A percentile compares a stretch with the other conserved stretches of the same genome.
Conservation (phyloP, 257 asterid species). For the Cynanchum wilfordii region DNA sequence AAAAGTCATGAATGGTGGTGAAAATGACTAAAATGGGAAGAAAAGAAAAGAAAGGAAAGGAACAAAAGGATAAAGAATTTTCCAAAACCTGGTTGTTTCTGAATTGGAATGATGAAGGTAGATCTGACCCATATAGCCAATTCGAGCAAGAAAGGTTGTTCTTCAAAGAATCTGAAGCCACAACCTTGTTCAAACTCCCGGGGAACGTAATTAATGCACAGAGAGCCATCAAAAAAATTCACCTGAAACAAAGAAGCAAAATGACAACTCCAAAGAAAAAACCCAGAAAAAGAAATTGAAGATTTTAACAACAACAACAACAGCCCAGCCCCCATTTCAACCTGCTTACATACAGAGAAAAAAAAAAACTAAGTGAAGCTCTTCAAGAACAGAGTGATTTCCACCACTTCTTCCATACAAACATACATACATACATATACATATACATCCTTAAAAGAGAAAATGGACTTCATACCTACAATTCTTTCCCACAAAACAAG, state of each 20-base stretch:
- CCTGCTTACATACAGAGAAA: neutral
- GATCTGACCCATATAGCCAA: conserved; percentile 52
- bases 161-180: conserved; percentile 37
- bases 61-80: conserved; percentile 4
- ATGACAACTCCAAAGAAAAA: conserved; percentile 7
- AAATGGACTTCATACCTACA: neutral
- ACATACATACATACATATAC: no score
- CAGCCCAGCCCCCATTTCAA: neutral
- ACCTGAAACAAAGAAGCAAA: neutral
- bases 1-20: no score
- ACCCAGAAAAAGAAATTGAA: conserved; percentile 10
- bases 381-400: conserved; percentile 7
- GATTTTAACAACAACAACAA: neutral
- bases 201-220: conserved; percentile 47
- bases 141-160: conserved; percentile 29
- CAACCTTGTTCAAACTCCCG: conserved; percentile 44
- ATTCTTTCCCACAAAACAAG: no score
- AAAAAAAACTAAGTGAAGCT: neutral
- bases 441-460: neutral
- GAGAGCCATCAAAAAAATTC: conserved; percentile 45
- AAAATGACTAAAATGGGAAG: no score
- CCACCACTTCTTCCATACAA: neutral
- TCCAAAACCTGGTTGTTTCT: conserved; percentile 47
- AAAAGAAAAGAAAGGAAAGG: no score
- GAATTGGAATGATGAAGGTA: conserved; percentile 31